phyloP scores from a whole-genome alignment of 345 rosid genomes.

The Corchorus olitorius region DNA sequence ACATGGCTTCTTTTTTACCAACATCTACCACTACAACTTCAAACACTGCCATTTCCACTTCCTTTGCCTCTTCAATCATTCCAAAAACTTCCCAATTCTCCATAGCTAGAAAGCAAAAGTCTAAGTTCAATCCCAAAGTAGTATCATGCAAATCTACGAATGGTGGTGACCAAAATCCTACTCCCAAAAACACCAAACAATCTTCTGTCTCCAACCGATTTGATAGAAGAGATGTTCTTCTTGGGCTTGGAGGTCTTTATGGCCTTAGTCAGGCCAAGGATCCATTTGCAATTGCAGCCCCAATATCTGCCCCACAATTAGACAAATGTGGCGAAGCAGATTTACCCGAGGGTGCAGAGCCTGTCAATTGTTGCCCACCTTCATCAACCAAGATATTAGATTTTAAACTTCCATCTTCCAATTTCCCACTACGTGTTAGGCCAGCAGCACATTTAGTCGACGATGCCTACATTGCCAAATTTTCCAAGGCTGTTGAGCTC shows the following conservation, averaged over 20 bases:
- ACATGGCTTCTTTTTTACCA: constrained; percentile 28
- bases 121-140: not conserved
- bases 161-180: constrained; percentile 21
- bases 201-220: constrained; percentile 15
- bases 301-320: constrained; percentile 43
- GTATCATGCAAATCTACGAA: constrained; percentile 33
- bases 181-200: not conserved
- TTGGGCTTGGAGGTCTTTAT: constrained; percentile 59
- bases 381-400: constrained; percentile 35
- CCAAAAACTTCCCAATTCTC: constrained; percentile 31
- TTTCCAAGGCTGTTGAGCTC: constrained; percentile 46
- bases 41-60: not conserved
- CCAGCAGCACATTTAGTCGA: constrained; percentile 50
- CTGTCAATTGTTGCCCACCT: constrained; percentile 62
- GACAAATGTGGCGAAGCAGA: constrained; percentile 46
- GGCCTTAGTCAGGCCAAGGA: constrained; percentile 36
- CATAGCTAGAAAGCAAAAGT: constrained; percentile 12
- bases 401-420: constrained; percentile 41
- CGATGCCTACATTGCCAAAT: constrained; percentile 43
- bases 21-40: not conserved
- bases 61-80: constrained; percentile 22
- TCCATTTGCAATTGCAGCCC: constrained; percentile 43
- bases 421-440: constrained; percentile 32
- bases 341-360: constrained; percentile 35
- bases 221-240: constrained; percentile 53